Percentiles rank a stretch among this genome's conserved stretches.
Evolutionary conservation across 2,329 filamentous ascomycete genomes (phyloP).

Genomic region (Cladosporium velox): DNA sequence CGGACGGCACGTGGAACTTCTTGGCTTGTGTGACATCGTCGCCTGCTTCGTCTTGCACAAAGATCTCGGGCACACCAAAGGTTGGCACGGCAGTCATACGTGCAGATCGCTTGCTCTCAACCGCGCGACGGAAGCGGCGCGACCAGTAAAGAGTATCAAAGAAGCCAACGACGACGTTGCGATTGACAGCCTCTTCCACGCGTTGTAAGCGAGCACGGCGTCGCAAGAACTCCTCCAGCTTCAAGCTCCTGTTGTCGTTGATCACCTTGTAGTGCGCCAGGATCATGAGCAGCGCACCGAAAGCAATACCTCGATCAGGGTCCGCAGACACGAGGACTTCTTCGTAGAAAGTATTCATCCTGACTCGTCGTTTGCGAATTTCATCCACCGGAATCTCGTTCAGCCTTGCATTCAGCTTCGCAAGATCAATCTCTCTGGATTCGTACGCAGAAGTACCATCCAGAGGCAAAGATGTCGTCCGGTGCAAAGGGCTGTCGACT

Average conservation of each 20-base stretch:
- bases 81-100: conserved; percentile 78
- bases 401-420: conserved; percentile 73
- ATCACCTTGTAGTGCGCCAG: conserved; percentile 98
- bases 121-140: conserved; percentile 73
- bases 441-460: conserved; percentile 35
- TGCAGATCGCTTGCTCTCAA: conserved; percentile 70
- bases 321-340: conserved; percentile 94
- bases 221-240: conserved; percentile 90
- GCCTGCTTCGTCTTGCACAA: conserved; percentile 76
- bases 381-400: conserved; percentile 70
- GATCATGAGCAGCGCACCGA: conserved; percentile 90
- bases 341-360: conserved; percentile 94
- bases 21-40: conserved; percentile 41
- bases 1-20: conserved; percentile 32
- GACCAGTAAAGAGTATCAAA: conserved; percentile 93
- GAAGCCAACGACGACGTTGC: conserved; percentile 88
- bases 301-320: conserved; percentile 83
- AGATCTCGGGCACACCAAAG: conserved; percentile 84
- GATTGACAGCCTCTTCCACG: conserved; percentile 90
- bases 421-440: conserved; percentile 64
- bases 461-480: conserved; percentile 53
- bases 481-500: conserved; percentile 52
- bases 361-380: conserved; percentile 72
- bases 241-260: conserved; percentile 93
- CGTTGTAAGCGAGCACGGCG: conserved; percentile 87